Conservation (phyloP, 306 rosid genomes). For the Citrullus colocynthis region DNA sequence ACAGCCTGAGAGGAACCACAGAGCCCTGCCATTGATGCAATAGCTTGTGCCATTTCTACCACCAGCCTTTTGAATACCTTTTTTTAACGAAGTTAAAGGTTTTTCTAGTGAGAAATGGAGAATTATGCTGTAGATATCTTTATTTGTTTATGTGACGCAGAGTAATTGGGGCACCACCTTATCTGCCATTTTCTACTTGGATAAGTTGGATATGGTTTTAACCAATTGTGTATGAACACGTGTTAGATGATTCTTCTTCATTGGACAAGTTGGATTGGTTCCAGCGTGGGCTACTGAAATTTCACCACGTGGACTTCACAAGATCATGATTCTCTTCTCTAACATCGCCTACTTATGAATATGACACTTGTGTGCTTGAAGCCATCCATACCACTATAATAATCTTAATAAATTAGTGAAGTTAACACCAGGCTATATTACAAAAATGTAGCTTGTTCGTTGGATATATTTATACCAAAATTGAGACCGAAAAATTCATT, state of each 20-base stretch:
- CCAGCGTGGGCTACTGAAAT: slow-evolving; percentile 21
- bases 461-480: no score
- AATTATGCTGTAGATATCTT: neutral
- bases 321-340: slow-evolving; percentile 6
- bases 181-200: slow-evolving; percentile 57
- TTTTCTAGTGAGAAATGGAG: neutral
- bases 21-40: slow-evolving; percentile 87
- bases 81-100: neutral
- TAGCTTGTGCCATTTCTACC: slow-evolving; percentile 14
- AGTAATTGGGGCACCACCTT: slow-evolving; percentile 28
- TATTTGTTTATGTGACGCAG: slow-evolving; percentile 41
- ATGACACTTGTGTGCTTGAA: no score
- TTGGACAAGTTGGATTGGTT: slow-evolving; percentile 47
- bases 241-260: neutral
- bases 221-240: slow-evolving; percentile 24
- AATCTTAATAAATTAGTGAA: no score
- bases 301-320: slow-evolving; percentile 30
- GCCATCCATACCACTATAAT: no score
- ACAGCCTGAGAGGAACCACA: slow-evolving; percentile 65
- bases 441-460: no score
- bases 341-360: neutral
- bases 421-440: no score
- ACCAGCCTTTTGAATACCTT: neutral
- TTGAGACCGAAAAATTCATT: no score
- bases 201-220: slow-evolving; percentile 42